Evolutionary conservation across 2,329 filamentous ascomycete genomes (phyloP).

Genomic region (Arthrobotrys megalospora): DNA sequence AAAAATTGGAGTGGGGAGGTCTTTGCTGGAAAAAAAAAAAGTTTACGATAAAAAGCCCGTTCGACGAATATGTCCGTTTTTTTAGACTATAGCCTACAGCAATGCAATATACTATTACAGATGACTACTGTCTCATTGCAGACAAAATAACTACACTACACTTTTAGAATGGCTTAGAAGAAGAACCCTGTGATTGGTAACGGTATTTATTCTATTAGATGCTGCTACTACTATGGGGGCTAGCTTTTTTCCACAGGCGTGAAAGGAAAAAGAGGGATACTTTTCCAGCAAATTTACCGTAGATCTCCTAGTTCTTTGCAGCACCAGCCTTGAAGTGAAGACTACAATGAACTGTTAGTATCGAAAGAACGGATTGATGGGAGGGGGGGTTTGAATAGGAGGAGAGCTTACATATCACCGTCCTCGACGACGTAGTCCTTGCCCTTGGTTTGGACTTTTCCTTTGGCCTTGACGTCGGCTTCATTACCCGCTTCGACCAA

Average conservation of each 20-base stretch:
- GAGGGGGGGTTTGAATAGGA: not conserved
- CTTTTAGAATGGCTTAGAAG: too few relatives aligned
- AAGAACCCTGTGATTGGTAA: not conserved
- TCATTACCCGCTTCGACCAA: conserved; percentile 92
- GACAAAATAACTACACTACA: not conserved
- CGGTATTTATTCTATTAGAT: conserved; percentile 32
- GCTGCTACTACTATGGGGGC: not conserved
- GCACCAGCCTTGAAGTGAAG: conserved; percentile 92
- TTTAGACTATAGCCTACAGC: conserved; percentile 20
- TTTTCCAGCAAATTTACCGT: conserved; percentile 10
- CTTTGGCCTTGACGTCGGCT: conserved; percentile 88
- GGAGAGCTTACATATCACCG: conserved; percentile 74
- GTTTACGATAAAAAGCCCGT: conserved; percentile 7
- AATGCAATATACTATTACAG: conserved; percentile 10
- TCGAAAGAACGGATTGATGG: too few relatives aligned
- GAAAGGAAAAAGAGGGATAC: conserved; percentile 1
- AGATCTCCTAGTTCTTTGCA: conserved; percentile 75
- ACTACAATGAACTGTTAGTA: conserved; percentile 65
- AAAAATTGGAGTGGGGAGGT: conserved; percentile 9
- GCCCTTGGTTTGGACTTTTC: conserved; percentile 98
- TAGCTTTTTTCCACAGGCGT: not conserved
- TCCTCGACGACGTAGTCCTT: conserved; percentile 95
- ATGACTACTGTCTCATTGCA: not conserved
- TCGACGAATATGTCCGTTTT: not conserved
- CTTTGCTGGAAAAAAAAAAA: conserved; percentile 2